A percentile compares a stretch with the other conserved stretches of the same genome.
phyloP scores from a whole-genome alignment of 371 early-diverging fungal genomes.

The Blastocladiella emersonii region DNA sequence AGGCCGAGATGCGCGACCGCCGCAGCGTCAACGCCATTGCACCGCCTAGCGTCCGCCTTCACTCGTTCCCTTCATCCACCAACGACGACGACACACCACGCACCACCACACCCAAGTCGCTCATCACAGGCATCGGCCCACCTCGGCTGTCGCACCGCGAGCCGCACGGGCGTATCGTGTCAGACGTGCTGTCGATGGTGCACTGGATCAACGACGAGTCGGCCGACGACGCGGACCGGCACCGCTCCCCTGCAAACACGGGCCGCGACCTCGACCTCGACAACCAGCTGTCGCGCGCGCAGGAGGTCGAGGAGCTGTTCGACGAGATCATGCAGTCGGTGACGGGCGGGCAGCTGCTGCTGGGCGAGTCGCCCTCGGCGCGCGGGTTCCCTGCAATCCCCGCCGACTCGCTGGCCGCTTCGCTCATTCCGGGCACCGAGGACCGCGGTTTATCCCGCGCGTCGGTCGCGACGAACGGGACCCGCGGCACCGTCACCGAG shows the following conservation, averaged over 20 bases:
- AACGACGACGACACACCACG: no score
- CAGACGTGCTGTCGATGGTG: no score
- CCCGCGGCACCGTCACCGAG: neutral
- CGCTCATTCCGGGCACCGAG: neutral
- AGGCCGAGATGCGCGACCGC: no score
- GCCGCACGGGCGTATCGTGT: no score
- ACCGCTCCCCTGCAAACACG: no score
- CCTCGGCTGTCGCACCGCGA: neutral
- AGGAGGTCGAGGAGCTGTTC: constrained; percentile 5
- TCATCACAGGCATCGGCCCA: neutral
- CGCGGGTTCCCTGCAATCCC: neutral
- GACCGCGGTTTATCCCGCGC: neutral
- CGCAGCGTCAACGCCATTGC: no score
- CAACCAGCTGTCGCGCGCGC: neutral
- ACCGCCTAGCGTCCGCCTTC: no score
- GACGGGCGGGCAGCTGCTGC: neutral
- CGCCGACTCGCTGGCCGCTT: neutral
- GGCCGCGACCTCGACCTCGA: neutral
- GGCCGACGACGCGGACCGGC: no score
- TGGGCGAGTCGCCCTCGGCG: neutral
- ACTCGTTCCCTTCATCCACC: no score
- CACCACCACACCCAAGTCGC: no score
- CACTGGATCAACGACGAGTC: no score
- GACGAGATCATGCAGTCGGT: neutral
- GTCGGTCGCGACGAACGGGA: neutral